Evolutionary conservation across 2,329 filamentous ascomycete species (phyloP).

Genomic region (Talaromyces sp.): DNA sequence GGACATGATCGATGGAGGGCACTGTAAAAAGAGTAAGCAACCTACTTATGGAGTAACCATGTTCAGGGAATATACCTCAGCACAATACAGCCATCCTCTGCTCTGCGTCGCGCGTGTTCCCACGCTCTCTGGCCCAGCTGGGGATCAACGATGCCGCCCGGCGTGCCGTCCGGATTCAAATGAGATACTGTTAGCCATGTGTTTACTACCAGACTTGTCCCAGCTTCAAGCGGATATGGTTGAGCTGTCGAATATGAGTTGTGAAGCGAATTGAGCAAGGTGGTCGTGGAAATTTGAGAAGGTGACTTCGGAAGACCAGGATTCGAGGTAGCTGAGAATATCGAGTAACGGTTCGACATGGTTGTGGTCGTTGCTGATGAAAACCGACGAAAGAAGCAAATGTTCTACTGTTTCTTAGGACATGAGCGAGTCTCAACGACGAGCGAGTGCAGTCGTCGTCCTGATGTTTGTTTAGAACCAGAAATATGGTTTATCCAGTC

Average conservation of each 20-base stretch:
- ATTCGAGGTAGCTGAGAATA: constrained; percentile 60
- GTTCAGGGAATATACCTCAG: constrained; percentile 64
- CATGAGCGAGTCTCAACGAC: constrained; percentile 15
- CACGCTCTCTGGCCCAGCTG: constrained; percentile 78
- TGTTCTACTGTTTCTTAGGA: constrained; percentile 8
- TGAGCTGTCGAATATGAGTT: constrained; percentile 79
- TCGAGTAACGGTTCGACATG: constrained; percentile 62
- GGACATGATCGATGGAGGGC: constrained; percentile 87
- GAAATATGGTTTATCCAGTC: not conserved
- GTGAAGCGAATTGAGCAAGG: constrained; percentile 86
- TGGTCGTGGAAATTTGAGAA: constrained; percentile 85
- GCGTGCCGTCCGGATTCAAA: constrained; percentile 64
- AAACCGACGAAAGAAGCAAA: not conserved
- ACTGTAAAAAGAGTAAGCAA: constrained; percentile 46
- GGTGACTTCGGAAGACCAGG: constrained; percentile 51
- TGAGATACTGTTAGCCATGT: constrained; percentile 86
- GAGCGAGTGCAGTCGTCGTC: constrained; percentile 17
- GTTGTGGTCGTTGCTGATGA: constrained; percentile 5
- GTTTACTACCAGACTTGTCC: constrained; percentile 89
- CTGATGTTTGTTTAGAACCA: not conserved
- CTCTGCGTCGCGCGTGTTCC: constrained; percentile 92
- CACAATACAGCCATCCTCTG: constrained; percentile 91
- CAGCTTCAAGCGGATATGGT: constrained; percentile 83
- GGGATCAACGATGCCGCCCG: constrained; percentile 76
- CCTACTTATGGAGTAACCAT: not conserved